Evolutionary conservation across 768 basidiomycete genomes (phyloP), one percentile per base, ranked within the genome.

Genomic region (Boletus edulis): DNA sequence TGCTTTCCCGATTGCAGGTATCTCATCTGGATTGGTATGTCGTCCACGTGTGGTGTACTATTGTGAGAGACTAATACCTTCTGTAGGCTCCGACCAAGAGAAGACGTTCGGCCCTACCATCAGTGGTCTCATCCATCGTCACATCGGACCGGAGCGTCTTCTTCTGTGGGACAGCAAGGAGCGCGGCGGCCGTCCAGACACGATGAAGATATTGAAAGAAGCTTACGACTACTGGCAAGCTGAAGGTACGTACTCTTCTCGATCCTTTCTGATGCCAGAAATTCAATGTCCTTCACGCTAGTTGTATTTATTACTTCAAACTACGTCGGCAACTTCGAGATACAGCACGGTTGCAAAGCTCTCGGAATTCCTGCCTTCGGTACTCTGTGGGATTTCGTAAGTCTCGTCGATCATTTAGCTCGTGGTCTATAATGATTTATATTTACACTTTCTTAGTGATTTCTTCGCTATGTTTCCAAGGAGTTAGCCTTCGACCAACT

Each of bases 241-340:
- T 3, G 89, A 91, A 74, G 85, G 83, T 81, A 61, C 53, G 59
- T 22, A 48, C 14, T 11, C 17, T 7, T 40, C 31, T 47, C 44
- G 15, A 37, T 44, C 41, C 45, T 18, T 20, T 32, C 20, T 8
- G 9, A 14, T n/a, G 37, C 44, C 15, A 9, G 40, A 27, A 12
- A 20, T 14, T 52, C 31, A 54, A 42, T 57, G 20, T 51, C 8
- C 4, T 56, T 39, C 12, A 47, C 24, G 18, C 31, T 34, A 84
- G 84, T 91, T 43, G 84, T 91, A 27, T 89, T 91, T 71, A 87
- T 91, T 69, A 91, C 89, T 9, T 90, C 88, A n/a, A 91, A 91
- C 73, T 86, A 80, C 62, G 78, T 83, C 39, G 89, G 89, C 29
- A 91, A 91, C 69, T 75, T 79, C 14, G 88, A 91, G 63, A 85